Percentiles rank a stretch among this genome's conserved stretches.
Evolutionary conservation across 352 stramenopile genomes (phyloP).

Genomic region (Phytophthora constricta): DNA sequence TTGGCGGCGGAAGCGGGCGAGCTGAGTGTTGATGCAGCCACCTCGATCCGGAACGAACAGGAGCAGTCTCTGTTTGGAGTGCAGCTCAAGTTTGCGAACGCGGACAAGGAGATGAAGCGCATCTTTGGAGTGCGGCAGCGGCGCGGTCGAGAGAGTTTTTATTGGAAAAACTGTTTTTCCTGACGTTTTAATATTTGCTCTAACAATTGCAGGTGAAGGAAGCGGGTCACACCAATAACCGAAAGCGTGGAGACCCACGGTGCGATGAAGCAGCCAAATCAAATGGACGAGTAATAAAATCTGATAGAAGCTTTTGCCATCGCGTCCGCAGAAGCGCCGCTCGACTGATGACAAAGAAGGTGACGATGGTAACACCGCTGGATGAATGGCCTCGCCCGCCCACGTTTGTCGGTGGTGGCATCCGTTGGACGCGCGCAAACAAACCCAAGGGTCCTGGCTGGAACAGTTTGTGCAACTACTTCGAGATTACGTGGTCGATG

Average conservation of each 20-base stretch:
- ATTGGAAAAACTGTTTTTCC: too few relatives aligned
- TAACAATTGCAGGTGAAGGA: conserved; percentile 72
- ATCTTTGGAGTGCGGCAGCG: conserved; percentile 73
- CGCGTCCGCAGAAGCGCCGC: conserved; percentile 49
- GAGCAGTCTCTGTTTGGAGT: conserved; percentile 74
- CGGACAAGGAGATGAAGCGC: conserved; percentile 90
- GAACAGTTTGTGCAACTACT: conserved; percentile 81
- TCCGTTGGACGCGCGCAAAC: conserved; percentile 85
- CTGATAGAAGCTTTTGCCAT: conserved; percentile 11
- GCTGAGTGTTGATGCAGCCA: conserved; percentile 44
- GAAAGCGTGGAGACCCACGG: conserved; percentile 69
- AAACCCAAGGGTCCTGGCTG: conserved; percentile 70
- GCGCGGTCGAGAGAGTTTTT: neutral
- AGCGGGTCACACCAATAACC: conserved; percentile 44
- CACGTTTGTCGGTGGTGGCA: conserved; percentile 86
- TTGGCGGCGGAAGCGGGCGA: conserved; percentile 54
- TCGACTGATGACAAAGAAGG: conserved; percentile 72
- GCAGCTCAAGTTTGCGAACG: conserved; percentile 78
- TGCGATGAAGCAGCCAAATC: conserved; percentile 15
- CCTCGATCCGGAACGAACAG: conserved; percentile 40
- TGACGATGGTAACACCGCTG: conserved; percentile 75
- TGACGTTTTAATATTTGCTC: too few relatives aligned
- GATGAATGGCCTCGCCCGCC: conserved; percentile 87
- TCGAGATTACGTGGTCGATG: conserved; percentile 87
- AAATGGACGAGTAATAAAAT: neutral